Percentiles rank a stretch among this genome's conserved stretches.
phyloP scores from a whole-genome alignment of 2,329 filamentous ascomycete species.

The Monilinia vaccinii-corymbosi region DNA sequence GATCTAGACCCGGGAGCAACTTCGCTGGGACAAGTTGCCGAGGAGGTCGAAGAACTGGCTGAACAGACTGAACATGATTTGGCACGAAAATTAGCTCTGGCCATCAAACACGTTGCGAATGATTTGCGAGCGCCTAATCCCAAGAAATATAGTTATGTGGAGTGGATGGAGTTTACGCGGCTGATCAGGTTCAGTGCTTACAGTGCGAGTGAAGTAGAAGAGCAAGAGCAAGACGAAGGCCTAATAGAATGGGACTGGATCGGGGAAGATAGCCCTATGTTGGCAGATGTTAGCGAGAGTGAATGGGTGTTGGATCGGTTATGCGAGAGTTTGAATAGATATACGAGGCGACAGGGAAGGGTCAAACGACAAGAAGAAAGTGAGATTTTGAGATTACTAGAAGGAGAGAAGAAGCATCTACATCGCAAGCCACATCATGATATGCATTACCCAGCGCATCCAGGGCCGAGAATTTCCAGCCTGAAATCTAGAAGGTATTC shows the following conservation, averaged over 20 bases:
- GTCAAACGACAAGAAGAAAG: slow-evolving; percentile 13
- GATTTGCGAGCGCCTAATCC: slow-evolving; percentile 40
- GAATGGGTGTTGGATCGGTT: slow-evolving; percentile 60
- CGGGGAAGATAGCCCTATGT: slow-evolving; percentile 57
- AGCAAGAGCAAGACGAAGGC: slow-evolving; percentile 46
- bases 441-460: slow-evolving; percentile 3
- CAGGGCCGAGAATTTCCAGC: not conserved
- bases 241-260: slow-evolving; percentile 66
- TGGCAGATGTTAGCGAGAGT: slow-evolving; percentile 51
- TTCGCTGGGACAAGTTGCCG: not conserved
- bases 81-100: slow-evolving; percentile 44
- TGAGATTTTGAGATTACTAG: not conserved
- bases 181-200: slow-evolving; percentile 48
- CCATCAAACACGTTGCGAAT: slow-evolving; percentile 46
- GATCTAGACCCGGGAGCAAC: slow-evolving; percentile 4
- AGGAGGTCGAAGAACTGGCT: slow-evolving; percentile 31
- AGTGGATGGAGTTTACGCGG: slow-evolving; percentile 58
- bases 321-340: slow-evolving; percentile 49
- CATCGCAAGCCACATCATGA: not conserved
- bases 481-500: not conserved
- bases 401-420: not conserved
- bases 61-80: slow-evolving; percentile 38
- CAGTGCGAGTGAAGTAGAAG: slow-evolving; percentile 25
- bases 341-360: slow-evolving; percentile 26
- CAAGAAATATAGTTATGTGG: slow-evolving; percentile 54